A percentile compares a stretch with the other conserved stretches of the same genome.
These are phyloP conservation scores for Dothidotthia symphoricarpi DNA, from an alignment of 2,329 filamentous ascomycete species.

Conservation along the genomic window DNA sequence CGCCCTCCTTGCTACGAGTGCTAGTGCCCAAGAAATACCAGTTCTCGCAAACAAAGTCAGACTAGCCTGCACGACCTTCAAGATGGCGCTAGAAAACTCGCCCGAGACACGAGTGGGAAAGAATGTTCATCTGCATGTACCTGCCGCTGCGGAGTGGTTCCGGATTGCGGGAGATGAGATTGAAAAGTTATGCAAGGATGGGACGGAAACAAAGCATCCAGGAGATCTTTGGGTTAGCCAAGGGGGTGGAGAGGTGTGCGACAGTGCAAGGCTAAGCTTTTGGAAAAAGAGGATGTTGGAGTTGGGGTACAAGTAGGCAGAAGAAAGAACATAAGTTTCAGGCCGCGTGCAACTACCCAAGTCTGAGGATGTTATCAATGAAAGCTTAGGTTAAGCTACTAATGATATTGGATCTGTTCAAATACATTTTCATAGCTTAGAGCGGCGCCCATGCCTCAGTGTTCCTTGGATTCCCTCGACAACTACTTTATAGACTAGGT, in stretches of 20 bases:
- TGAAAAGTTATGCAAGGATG: conserved; percentile 3
- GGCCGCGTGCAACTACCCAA: too few relatives aligned
- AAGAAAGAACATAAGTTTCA: too few relatives aligned
- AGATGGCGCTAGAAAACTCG: conserved; percentile 4
- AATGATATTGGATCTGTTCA: background rate
- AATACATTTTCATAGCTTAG: too few relatives aligned
- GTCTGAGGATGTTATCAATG: too few relatives aligned
- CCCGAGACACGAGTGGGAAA: conserved; percentile 1
- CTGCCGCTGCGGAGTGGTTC: conserved; percentile 8
- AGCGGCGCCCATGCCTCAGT: too few relatives aligned
- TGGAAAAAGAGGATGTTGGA: too few relatives aligned
- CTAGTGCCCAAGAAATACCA: conserved; percentile 2
- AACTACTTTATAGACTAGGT: too few relatives aligned
- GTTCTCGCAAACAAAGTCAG: conserved; percentile 1
- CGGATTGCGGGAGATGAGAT: conserved; percentile 5
- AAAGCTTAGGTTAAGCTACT: too few relatives aligned
- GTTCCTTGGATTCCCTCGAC: too few relatives aligned
- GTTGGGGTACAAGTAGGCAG: too few relatives aligned
- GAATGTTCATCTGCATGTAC: conserved; percentile 6
- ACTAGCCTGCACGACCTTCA: background rate
- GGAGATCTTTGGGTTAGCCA: conserved; percentile 3
- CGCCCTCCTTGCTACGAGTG: conserved; percentile 3
- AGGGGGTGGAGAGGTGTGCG: conserved; percentile 1
- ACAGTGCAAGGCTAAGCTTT: conserved; percentile 1
- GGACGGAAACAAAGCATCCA: background rate